These are phyloP conservation scores for Pseudomassariella vexata DNA, from an alignment of 2,329 filamentous ascomycete species.

Conservation along the genomic window DNA sequence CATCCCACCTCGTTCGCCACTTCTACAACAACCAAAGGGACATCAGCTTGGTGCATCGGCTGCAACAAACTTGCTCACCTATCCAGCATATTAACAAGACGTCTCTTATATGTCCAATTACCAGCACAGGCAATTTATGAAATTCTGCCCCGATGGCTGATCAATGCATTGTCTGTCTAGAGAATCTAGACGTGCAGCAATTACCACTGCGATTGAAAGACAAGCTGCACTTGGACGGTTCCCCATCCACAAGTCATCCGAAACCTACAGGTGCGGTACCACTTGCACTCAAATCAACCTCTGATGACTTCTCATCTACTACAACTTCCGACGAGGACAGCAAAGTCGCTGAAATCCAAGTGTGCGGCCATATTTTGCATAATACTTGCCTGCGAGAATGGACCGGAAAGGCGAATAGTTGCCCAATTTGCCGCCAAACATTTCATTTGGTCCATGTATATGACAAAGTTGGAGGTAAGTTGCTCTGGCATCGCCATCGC, in stretches of 20 bases:
- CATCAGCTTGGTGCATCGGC: constrained; percentile 15
- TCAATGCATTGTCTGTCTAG: constrained; percentile 66
- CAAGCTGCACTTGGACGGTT: too few relatives aligned
- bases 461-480: constrained; percentile 72
- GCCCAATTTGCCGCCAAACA: constrained; percentile 87
- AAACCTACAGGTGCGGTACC: constrained; percentile 14
- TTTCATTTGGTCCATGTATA: constrained; percentile 90
- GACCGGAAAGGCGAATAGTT: constrained; percentile 96
- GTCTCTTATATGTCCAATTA: constrained; percentile 28
- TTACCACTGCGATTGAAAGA: too few relatives aligned
- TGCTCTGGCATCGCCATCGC: constrained; percentile 7
- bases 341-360: constrained; percentile 55
- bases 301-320: constrained; percentile 15
- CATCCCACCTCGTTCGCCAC: background rate
- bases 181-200: constrained; percentile 41
- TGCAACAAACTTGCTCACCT: constrained; percentile 28
- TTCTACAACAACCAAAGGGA: background rate
- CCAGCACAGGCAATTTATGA: constrained; percentile 22
- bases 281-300: constrained; percentile 16
- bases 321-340: constrained; percentile 26
- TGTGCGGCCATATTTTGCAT: constrained; percentile 89
- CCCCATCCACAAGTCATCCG: too few relatives aligned
- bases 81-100: too few relatives aligned
- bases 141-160: constrained; percentile 44
- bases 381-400: constrained; percentile 89